Conservation (phyloP, 1,139 yeast species). For the Yamadazyma siamensis region DNA sequence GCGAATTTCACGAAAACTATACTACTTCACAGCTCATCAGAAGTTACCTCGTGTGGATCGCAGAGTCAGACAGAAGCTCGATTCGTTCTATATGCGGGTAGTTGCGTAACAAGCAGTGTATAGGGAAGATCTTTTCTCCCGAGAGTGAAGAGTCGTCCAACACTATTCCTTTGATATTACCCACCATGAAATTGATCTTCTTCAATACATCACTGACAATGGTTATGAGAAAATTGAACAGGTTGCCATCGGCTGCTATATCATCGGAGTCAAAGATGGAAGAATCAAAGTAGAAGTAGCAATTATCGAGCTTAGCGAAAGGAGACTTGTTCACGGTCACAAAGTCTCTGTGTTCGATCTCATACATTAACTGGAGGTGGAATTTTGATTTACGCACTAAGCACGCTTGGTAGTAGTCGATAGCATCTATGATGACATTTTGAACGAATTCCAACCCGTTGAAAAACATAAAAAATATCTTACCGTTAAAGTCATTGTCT, state of each 20-base stretch:
- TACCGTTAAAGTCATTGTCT: constrained; percentile 21
- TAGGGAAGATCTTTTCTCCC: constrained; percentile 33
- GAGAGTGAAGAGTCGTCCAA: constrained; percentile 31
- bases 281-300: constrained; percentile 36
- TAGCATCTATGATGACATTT: constrained; percentile 26
- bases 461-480: constrained; percentile 40
- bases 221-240: constrained; percentile 30
- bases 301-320: constrained; percentile 9
- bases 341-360: constrained; percentile 7
- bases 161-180: constrained; percentile 29
- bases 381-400: constrained; percentile 5
- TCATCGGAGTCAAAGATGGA: constrained; percentile 18
- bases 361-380: constrained; percentile 7
- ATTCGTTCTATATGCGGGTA: constrained; percentile 34
- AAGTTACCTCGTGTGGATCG: constrained; percentile 9
- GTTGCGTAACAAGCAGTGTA: constrained; percentile 28
- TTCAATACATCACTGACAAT: constrained; percentile 36
- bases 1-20: too few species aligned
- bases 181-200: constrained; percentile 32
- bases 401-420: constrained; percentile 26
- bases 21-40: too few species aligned
- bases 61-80: constrained; percentile 24
- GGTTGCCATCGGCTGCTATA: constrained; percentile 10
- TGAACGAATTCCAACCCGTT: constrained; percentile 35
- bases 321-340: constrained; percentile 3